phyloP scores from a whole-genome alignment of 2,329 filamentous ascomycete species.

The Apiospora aurea region DNA sequence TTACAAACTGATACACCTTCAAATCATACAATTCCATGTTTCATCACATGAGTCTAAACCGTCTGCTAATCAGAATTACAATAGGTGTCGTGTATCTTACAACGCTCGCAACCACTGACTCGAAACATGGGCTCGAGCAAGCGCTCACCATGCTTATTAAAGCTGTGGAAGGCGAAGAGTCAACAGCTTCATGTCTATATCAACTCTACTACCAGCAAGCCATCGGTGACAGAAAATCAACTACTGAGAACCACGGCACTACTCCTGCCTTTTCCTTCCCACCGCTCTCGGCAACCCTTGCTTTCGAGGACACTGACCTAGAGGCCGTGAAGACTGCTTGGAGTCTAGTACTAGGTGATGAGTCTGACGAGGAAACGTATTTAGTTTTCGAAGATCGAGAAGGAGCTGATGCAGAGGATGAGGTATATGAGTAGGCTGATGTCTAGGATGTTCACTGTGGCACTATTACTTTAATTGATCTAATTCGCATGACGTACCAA shows the following conservation, averaged over 20 bases:
- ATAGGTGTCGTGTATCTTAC: conserved; percentile 49
- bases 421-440: conserved; percentile 54
- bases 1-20: conserved; percentile 82
- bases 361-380: conserved; percentile 63
- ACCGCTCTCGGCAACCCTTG: conserved; percentile 66
- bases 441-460: background rate
- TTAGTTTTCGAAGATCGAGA: conserved; percentile 83
- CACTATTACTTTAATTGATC: background rate
- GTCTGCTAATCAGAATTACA: background rate
- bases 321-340: conserved; percentile 74
- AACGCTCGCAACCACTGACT: conserved; percentile 44
- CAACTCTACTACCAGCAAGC: conserved; percentile 64
- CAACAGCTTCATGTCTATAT: conserved; percentile 51
- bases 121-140: conserved; percentile 39
- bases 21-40: conserved; percentile 36
- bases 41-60: background rate
- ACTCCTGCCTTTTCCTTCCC: conserved; percentile 61
- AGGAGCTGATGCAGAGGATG: conserved; percentile 62
- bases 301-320: conserved; percentile 76
- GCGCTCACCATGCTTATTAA: conserved; percentile 36
- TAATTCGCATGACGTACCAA: background rate
- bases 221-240: conserved; percentile 37
- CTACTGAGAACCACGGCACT: conserved; percentile 45
- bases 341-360: conserved; percentile 65
- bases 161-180: conserved; percentile 26